A percentile compares a stretch with the other conserved stretches of the same genome.
Evolutionary conservation across 441 rosid species (phyloP).

Genomic region (California macrophylla): DNA sequence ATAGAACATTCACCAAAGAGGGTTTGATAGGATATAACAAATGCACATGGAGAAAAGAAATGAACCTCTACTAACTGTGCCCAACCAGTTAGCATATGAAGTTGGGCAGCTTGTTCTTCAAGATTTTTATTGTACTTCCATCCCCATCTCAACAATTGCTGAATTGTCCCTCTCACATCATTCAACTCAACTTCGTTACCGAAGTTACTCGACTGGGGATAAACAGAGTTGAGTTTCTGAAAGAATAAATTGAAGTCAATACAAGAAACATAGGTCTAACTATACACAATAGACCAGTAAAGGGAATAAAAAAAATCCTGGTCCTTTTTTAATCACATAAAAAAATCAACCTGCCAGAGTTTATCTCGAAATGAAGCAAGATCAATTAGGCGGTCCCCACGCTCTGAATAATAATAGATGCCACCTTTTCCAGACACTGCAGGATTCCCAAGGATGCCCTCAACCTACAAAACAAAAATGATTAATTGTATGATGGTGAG

Average conservation of each 20-base stretch:
- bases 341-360: slow-evolving; percentile 73
- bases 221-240: slow-evolving; percentile 61
- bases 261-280: slow-evolving; percentile 8
- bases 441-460: slow-evolving; percentile 70
- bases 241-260: slow-evolving; percentile 20
- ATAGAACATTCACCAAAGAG: not conserved
- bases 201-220: slow-evolving; percentile 53
- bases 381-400: slow-evolving; percentile 91
- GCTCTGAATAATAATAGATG: slow-evolving; percentile 78
- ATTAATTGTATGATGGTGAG: slow-evolving; percentile 7
- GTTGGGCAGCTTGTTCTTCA: slow-evolving; percentile 97
- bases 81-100: slow-evolving; percentile 97
- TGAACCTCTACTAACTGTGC: slow-evolving; percentile 85
- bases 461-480: slow-evolving; percentile 41
- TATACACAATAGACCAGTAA: slow-evolving; percentile 3
- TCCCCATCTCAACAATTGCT: slow-evolving; percentile 85
- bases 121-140: slow-evolving; percentile 94
- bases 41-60: slow-evolving; percentile 16
- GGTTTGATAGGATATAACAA: not conserved
- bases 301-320: slow-evolving; percentile 16
- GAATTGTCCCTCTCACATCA: slow-evolving; percentile 71
- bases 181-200: slow-evolving; percentile 64
- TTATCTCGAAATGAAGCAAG: slow-evolving; percentile 65
- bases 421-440: slow-evolving; percentile 67
- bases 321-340: not conserved